Percentiles rank a stretch among this genome's conserved stretches.
phyloP scores from a whole-genome alignment of 2,329 filamentous ascomycete species.

The Uncinocarpus reesii region DNA sequence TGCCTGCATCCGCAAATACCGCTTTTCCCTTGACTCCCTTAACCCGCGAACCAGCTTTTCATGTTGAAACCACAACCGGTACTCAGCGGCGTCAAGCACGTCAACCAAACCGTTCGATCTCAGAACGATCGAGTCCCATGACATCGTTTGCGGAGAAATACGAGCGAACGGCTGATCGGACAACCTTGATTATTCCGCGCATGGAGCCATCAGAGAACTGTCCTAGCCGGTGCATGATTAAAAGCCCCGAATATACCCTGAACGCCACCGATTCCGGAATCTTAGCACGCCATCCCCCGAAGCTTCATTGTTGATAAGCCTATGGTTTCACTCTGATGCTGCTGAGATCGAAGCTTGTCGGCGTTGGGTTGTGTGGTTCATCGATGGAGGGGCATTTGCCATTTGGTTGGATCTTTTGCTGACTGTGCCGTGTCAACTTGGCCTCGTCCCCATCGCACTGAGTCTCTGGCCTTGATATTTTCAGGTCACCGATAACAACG shows the following conservation, averaged over 20 bases:
- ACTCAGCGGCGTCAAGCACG: neutral
- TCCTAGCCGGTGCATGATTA: neutral
- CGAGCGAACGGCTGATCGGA: neutral
- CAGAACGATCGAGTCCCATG: neutral
- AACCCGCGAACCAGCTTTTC: neutral
- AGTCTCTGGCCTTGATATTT: too few species aligned
- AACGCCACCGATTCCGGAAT: neutral
- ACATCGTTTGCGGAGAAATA: neutral
- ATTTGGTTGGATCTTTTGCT: too few species aligned
- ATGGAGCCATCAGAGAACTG: neutral
- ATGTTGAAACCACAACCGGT: neutral
- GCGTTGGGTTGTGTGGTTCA: neutral
- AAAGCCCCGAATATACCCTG: neutral
- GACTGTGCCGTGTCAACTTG: neutral
- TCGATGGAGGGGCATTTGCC: constrained; percentile 6
- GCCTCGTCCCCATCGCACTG: neutral
- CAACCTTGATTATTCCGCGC: neutral
- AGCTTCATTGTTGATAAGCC: neutral
- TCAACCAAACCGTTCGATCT: neutral
- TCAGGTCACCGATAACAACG: too few species aligned
- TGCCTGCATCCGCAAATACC: neutral
- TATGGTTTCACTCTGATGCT: too few species aligned
- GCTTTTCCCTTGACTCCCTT: neutral
- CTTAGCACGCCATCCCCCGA: neutral
- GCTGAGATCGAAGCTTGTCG: neutral